Base-by-base conservation (phyloP, 2,329 filamentous ascomycete genomes). In the Exophiala lecanii-corni region DNA sequence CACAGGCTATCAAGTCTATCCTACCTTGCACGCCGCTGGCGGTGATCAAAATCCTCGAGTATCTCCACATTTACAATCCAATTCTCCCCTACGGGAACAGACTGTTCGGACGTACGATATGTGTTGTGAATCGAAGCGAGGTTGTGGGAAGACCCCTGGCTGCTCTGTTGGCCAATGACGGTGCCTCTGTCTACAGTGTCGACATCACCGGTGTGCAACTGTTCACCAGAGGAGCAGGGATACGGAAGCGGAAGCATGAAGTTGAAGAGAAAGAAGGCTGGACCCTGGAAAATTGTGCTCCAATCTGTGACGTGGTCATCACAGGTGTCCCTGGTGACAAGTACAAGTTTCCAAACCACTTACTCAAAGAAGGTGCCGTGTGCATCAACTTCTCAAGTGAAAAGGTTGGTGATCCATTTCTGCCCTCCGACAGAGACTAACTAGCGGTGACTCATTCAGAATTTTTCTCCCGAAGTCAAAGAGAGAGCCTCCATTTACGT, bases 311-410 rank as follows among this genome's bases (percentile, higher is more conserved):
- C 63, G 91, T 97, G 13, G 84, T 98, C 49, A 94, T 98, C 58
- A 86, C 86, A 41, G 92, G 92, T 53, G 92, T 98, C 2, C 92
- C 92, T 0, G 79, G 81, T 17, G 85, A 95, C 51, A 78, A 75
- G 48, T 98, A 84, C 76, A 96, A 97, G 72, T 85, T 98, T 18
- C 86, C 89, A 4, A 84, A 83, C 3, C 78, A 86, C 39, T 71
- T 92, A 50, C 74, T 98, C 58, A 79, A 88, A 35, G 86, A 95
- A 43, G 92, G 92, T 36, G 89, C 87, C 20, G 87, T 95, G n/a
- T 98, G 92, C 74, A 89, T 98, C 71, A 98, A 98, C 69, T 97
- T 98, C 65, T 94, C 89, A 5, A 95, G 87, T 39, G 88, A 86
- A 66, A 87, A 89, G 74, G 76, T 79, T 58, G 46, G 65, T 39